Base-by-base conservation (phyloP, 192 early-diverging fungal genomes). In the Gaertneriomyces sp. region DNA sequence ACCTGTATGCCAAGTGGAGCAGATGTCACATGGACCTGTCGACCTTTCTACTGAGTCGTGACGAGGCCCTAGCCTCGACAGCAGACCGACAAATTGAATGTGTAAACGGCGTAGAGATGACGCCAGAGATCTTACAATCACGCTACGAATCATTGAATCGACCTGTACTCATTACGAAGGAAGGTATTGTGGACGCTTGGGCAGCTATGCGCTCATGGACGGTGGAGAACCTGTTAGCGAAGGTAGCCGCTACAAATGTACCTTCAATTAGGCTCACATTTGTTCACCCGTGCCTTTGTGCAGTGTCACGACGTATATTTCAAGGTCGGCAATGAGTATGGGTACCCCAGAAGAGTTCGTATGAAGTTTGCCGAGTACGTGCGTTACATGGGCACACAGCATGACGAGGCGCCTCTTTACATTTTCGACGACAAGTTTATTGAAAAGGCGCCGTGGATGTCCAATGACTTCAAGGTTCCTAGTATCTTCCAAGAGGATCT, bases 381-480 rank as follows among this genome's bases (percentile, higher is more conserved):
- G 38, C 63, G 72, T 42, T 74, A 74, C 58, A 65, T 64, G 54
- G 3, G 8, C 6, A 14, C 9, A 4, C 67, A 74, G 57, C 5
- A 66, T 8, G 73, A 74, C 53, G 73, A 74, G 46, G 38, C 62
- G 1, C 73, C 73, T 4, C 50, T 74, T 8, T 74, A 74, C 52
- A 55, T 74, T 20, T 74, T 74, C 54, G 73, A 74, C 42, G 53
- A 39, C 11, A 11, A 20, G 3, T 74, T 69, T 53, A 58, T 19
- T n/a, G 63, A 74, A 42, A 65, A 61, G 43, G 61, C 62, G 7
- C 58, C 68, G n/a, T 61, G 38, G 9, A 43, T 74, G 40, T 10
- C 44, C 16, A 17, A 16, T 9, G 68, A 57, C 42, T 74, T 71
- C 57, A 16, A 12, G 0, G 55, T 74, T 38, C 68, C 72, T 9